Conservation (phyloP, 495 filamentous ascomycete species). For the Neurospora cerealis region DNA sequence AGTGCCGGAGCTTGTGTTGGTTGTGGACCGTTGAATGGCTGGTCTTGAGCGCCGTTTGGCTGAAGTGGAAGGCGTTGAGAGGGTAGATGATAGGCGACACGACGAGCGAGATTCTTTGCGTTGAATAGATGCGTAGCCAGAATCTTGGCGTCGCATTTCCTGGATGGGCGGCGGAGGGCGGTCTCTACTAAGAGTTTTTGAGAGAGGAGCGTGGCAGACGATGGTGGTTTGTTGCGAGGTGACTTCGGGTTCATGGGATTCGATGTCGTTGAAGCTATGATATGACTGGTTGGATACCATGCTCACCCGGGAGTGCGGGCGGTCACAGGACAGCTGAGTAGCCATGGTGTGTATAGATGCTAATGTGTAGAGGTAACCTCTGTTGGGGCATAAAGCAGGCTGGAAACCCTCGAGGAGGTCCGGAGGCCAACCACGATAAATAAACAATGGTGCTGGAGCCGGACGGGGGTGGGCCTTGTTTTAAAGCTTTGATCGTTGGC, state of each 20-base stretch:
- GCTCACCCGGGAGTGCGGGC: conserved; percentile 31
- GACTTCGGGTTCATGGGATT: conserved; percentile 22
- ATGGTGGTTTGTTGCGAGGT: conserved; percentile 4
- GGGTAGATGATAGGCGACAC: conserved; percentile 12
- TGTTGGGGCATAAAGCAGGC: conserved; percentile 12
- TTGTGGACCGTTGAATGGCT: conserved; percentile 19
- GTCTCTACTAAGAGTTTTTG: conserved; percentile 1
- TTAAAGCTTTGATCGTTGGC: neutral
- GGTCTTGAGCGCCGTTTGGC: conserved; percentile 24
- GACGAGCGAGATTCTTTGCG: conserved; percentile 18
- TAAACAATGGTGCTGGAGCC: neutral
- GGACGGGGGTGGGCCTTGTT: neutral
- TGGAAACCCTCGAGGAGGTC: neutral
- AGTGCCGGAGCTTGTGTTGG: conserved; percentile 21
- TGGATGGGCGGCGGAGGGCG: conserved; percentile 9
- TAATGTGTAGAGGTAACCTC: neutral
- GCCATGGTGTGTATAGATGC: conserved; percentile 19
- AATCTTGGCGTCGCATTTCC: conserved; percentile 39
- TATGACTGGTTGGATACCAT: conserved; percentile 35
- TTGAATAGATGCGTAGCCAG: conserved; percentile 37
- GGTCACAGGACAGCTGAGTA: conserved; percentile 21
- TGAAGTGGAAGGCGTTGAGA: conserved; percentile 18
- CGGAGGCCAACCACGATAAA: conserved; percentile 3
- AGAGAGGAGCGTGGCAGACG: neutral
- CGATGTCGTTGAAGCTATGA: conserved; percentile 37